Base-by-base conservation (phyloP, 805 yeast species). In the Saccharomycopsis synnaedendra region DNA sequence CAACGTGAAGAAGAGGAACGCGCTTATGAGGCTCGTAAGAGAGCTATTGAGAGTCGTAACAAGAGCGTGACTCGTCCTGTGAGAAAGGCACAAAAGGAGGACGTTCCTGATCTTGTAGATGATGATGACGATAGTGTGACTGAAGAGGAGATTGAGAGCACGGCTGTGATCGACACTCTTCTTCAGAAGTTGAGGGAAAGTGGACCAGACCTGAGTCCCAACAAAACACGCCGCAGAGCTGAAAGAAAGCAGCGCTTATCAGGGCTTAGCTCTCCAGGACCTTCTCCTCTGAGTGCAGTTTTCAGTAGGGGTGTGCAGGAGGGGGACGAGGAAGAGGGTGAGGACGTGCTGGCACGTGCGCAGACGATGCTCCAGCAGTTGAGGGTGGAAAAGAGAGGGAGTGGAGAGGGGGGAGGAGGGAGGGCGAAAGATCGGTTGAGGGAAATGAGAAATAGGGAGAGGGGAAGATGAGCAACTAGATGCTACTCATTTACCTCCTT, bases 111-210 rank as follows among this genome's bases (percentile, higher is more conserved):
- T 33, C 50, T 57, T 1, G 50, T 48, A 32, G 49, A 46, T 10
- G 59, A 58, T 10, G 63, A 60, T 39, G 63, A 56, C 10, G 67
- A 58, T 27, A 44, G 39, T 27, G 48, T 32, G 11, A 39, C 31
- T 10, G 47, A 46, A 32, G 47, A 40, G 4, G 50, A 46, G 39
- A 27, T 33, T 5, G 47, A 33, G 5, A 43, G 48, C 10, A 32
- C 40, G 10, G 44, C 49, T 3, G 52, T 87, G 39, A 87, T 93
- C 84, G 98, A 93, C 61, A 76, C 82, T 35, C 69, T 93, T 43
- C 71, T 93, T 49, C 95, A 88, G 61, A 86, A 84, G 58, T 73
- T 93, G 58, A 82, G 88, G 59, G 88, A 79, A 52, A 79, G 85
- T 4, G 93, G 88, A 53, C 77, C 93, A 1, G 69, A 85, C 1